These are phyloP conservation scores for Ilex asprella DNA, from an alignment of 257 asterid species.

Conservation along the genomic window DNA sequence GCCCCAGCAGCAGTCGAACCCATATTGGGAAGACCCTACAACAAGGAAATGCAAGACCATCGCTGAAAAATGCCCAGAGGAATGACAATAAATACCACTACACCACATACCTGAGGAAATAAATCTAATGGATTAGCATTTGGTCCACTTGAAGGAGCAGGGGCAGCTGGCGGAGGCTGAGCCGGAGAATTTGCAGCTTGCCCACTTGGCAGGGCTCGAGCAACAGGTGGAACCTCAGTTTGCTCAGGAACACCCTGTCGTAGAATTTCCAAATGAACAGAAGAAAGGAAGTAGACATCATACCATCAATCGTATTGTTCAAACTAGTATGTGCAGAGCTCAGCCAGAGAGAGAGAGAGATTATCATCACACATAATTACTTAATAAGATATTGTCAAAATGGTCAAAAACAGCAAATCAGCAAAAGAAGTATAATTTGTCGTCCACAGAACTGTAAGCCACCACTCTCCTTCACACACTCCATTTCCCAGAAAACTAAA, in stretches of 20 bases:
- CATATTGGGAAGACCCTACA: slow-evolving; percentile 59
- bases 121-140: slow-evolving; percentile 73
- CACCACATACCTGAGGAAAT: slow-evolving; percentile 63
- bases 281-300: no score
- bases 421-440: no score
- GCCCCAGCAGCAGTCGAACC: slow-evolving; percentile 58
- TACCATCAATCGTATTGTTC: no score
- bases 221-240: slow-evolving; percentile 48
- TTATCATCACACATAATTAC: no score
- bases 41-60: slow-evolving; percentile 11
- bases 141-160: slow-evolving; percentile 55
- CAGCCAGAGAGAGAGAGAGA: background rate
- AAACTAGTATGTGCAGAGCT: background rate
- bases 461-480: no score
- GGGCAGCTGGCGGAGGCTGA: slow-evolving; percentile 54
- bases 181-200: slow-evolving; percentile 36
- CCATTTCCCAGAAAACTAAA: no score
- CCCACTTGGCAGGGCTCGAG: slow-evolving; percentile 27
- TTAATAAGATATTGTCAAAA: no score
- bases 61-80: background rate
- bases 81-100: no score
- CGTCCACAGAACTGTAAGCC: no score
- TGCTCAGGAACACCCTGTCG: slow-evolving; percentile 72
- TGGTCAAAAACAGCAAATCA: no score
- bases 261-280: slow-evolving; percentile 6